These are phyloP conservation scores for Aplosporella prunicola DNA, from an alignment of 2,329 filamentous ascomycete species.

Conservation along the genomic window DNA sequence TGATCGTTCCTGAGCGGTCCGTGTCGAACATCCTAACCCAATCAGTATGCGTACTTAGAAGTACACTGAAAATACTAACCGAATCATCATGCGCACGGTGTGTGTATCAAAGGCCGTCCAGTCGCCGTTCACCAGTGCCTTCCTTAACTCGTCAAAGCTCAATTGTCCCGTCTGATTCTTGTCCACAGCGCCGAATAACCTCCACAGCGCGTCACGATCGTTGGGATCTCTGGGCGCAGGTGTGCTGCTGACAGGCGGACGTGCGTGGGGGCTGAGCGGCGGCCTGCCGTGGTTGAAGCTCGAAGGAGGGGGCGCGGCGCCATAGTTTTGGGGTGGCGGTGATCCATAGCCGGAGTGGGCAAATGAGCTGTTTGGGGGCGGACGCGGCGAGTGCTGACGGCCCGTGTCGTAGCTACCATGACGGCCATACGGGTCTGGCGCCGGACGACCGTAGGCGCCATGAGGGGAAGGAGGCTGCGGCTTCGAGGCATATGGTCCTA, in stretches of 20 bases:
- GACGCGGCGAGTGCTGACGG: slow-evolving; percentile 18
- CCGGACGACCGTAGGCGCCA: slow-evolving; percentile 23
- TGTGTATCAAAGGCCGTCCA: slow-evolving; percentile 88
- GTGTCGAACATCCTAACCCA: slow-evolving; percentile 81
- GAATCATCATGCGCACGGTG: slow-evolving; percentile 97
- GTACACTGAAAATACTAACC: slow-evolving; percentile 14
- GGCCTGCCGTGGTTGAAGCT: slow-evolving; percentile 55
- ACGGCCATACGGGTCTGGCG: slow-evolving; percentile 11
- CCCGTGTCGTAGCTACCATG: slow-evolving; percentile 20
- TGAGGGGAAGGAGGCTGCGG: slow-evolving; percentile 30
- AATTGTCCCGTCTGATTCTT: slow-evolving; percentile 74
- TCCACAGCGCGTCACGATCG: slow-evolving; percentile 64
- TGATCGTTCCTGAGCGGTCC: slow-evolving; percentile 78
- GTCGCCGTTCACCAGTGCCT: slow-evolving; percentile 91
- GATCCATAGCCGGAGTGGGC: slow-evolving; percentile 30
- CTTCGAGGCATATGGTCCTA: slow-evolving; percentile 35
- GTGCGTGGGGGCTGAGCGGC: slow-evolving; percentile 36
- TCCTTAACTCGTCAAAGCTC: slow-evolving; percentile 75
- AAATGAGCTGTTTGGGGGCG: slow-evolving; percentile 15
- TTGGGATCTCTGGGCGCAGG: slow-evolving; percentile 47
- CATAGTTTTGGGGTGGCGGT: slow-evolving; percentile 40
- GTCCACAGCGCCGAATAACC: slow-evolving; percentile 85
- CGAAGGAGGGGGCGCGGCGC: slow-evolving; percentile 46
- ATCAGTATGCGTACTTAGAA: slow-evolving; percentile 1
- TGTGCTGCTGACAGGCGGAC: slow-evolving; percentile 33